Conservation (phyloP, 169 alveolate species). For the Babesia gibsoni region DNA sequence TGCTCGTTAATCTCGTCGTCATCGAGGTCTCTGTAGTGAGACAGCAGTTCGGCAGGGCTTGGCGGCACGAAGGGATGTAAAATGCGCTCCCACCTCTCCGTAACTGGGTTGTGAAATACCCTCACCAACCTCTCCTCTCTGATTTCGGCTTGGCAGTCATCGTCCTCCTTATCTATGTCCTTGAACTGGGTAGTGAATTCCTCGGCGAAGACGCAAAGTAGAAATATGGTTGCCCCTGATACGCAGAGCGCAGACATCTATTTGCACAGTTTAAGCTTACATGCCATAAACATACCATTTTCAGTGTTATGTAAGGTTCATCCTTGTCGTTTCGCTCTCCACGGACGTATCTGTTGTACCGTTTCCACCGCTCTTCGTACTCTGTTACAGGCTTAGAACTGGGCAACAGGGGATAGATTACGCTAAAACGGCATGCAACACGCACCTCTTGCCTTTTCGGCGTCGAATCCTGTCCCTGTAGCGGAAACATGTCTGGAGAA, state of each 20-base stretch:
- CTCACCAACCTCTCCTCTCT: conserved; percentile 29
- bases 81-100: conserved; percentile 57
- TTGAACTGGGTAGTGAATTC: conserved; percentile 18
- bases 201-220: conserved; percentile 9
- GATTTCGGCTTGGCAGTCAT: background rate
- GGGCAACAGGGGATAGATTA: background rate
- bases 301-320: background rate
- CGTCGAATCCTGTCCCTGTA: background rate
- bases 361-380: conserved; percentile 25
- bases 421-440: background rate
- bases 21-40: conserved; percentile 10
- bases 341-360: conserved; percentile 27
- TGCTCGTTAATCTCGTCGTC: conserved; percentile 13
- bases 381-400: background rate
- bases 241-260: conserved; percentile 6
- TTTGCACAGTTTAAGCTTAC: background rate
- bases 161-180: conserved; percentile 8
- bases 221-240: conserved; percentile 14
- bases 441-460: background rate
- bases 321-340: conserved; percentile 40
- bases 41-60: conserved; percentile 10
- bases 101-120: conserved; percentile 54
- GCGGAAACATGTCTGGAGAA: background rate
- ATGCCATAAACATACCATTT: conserved; percentile 15
- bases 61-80: conserved; percentile 55